Base-by-base conservation (phyloP, 1,284 basidiomycete species). In the Apiotrichum gracile region DNA sequence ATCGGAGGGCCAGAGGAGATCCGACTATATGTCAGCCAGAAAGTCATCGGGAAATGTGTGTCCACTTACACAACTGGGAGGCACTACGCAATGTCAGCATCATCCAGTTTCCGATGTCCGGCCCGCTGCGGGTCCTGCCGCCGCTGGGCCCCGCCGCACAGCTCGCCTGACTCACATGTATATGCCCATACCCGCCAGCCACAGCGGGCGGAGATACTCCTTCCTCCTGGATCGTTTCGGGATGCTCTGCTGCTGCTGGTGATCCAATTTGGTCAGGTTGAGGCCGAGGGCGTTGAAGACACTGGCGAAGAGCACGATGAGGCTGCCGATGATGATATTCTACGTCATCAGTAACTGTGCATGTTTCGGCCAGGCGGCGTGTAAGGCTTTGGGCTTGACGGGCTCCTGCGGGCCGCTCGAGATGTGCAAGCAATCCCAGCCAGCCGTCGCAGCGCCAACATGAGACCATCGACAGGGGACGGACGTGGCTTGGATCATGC, bases 191-290 rank as follows among this genome's bases (percentile, higher is more conserved):
- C 75, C 75, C 3, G 60, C 66, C 2, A 76, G 52, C 75, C 75
- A 77, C 31, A 73, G 44, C n/a, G 71, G 56, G 19, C 75, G 56
- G 52, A 73, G 54, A 39, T 65, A 76, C 42, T 75, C 72, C 49
- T 64, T 61, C 61, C 60, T 61, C 25, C 74, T 51, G 51, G 70
- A 62, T 13, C 62, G 39, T 54, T 65, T 69, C 19, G 74, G 73
- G 44, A 76, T 62, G 5, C 35, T 50, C 42, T 69, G 67, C 49
- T 71, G 69, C 41, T 66, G 52, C 39, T 71, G 61, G 64, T 77
- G 74, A 51, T 75, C 73, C 39, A 75, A 61, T 58, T 77, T 76
- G 31, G 74, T 76, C 14, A 77, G 31, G 55, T 77, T 77, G 25
- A 77, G 61, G 7, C 75, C 75, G 37, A 76, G 61, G 2, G 74